Evolutionary conservation across 2,329 filamentous ascomycete genomes (phyloP).

Genomic region (Fusarium sp.): DNA sequence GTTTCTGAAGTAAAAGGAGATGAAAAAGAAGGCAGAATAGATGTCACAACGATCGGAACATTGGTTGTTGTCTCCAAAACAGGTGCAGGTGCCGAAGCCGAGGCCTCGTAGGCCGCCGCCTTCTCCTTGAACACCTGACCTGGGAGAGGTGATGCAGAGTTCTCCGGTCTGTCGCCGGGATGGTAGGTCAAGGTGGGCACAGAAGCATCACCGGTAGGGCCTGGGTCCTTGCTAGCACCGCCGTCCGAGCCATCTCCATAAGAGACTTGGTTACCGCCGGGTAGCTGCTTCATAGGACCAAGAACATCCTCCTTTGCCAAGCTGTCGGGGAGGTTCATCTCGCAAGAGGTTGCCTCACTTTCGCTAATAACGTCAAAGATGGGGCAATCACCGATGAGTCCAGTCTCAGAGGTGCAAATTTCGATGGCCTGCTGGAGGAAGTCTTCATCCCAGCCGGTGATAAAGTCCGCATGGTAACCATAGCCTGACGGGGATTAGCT

Average conservation of each 20-base stretch:
- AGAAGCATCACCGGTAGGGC: slow-evolving; percentile 12
- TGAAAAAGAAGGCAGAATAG: slow-evolving; percentile 2
- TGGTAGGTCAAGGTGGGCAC: slow-evolving; percentile 48
- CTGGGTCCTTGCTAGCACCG: slow-evolving; percentile 14
- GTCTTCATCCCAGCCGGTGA: slow-evolving; percentile 77
- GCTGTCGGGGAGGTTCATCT: slow-evolving; percentile 65
- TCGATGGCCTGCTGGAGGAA: slow-evolving; percentile 79
- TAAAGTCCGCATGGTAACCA: slow-evolving; percentile 84
- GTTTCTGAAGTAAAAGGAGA: slow-evolving; percentile 11
- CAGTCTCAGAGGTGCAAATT: slow-evolving; percentile 77
- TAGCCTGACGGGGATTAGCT: slow-evolving; percentile 79
- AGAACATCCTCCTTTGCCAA: slow-evolving; percentile 69
- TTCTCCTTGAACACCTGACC: slow-evolving; percentile 57
- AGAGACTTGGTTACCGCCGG: slow-evolving; percentile 68
- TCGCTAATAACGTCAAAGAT: slow-evolving; percentile 78
- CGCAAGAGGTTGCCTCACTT: slow-evolving; percentile 67
- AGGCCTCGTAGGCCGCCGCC: slow-evolving; percentile 30
- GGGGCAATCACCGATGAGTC: slow-evolving; percentile 77
- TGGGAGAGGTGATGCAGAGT: slow-evolving; percentile 50
- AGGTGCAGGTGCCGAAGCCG: slow-evolving; percentile 31
- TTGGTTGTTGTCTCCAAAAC: slow-evolving; percentile 9
- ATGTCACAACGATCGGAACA: slow-evolving; percentile 16
- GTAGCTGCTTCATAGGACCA: slow-evolving; percentile 68
- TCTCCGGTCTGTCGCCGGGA: slow-evolving; percentile 47
- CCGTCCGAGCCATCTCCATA: slow-evolving; percentile 39